Evolutionary conservation across 106 monocot genomes (phyloP), one percentile per base, ranked within the genome.

Genomic region (Triglochin maritima): DNA sequence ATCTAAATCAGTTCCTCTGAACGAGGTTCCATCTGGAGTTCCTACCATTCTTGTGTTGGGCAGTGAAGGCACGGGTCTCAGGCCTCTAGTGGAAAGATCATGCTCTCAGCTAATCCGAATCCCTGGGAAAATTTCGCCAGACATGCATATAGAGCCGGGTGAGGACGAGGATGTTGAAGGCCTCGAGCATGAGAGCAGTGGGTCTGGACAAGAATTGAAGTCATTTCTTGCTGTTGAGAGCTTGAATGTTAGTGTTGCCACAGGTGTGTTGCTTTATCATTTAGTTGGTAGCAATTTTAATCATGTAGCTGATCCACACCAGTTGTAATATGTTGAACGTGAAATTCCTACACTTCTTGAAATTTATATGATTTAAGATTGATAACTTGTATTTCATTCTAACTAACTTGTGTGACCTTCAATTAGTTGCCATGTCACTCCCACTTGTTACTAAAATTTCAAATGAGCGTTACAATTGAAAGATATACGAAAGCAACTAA

Each of bases 161-260:
- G 73, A 71, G 77, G 53, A 56, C 29, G 83, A 82, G 12, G 72
- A 72, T 62, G 62, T 6, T 58, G 82, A 64, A 65, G 46, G 65
- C 5, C 15, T 15, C 50, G 74, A 49, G 3, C 49, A 63, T 61
- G 68, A 59, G 41, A 74, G 43, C 46, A 12, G 7, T 61, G 9
- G 41, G 13, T 47, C 48, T 48, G 71, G 74, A 17, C 67, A 73
- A 75, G 85, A 85, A 13, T 52, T 81, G 17, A 81, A 69, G 57
- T 76, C 79, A 7, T 94, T 94, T 66, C 64, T 90, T 72, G 90
- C 90, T 67, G 90, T 94, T 50, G 94, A 94, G 79, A 94, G 94
- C 76, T 85, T 94, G 81, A 94, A 94, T 76, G 94, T 94, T 17
- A 94, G 94, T 71, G 94, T 94, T 49, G 94, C 94, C 52, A 85